Evolutionary conservation across 352 stramenopile genomes (phyloP).

Genomic region (Pythium monospermum): DNA sequence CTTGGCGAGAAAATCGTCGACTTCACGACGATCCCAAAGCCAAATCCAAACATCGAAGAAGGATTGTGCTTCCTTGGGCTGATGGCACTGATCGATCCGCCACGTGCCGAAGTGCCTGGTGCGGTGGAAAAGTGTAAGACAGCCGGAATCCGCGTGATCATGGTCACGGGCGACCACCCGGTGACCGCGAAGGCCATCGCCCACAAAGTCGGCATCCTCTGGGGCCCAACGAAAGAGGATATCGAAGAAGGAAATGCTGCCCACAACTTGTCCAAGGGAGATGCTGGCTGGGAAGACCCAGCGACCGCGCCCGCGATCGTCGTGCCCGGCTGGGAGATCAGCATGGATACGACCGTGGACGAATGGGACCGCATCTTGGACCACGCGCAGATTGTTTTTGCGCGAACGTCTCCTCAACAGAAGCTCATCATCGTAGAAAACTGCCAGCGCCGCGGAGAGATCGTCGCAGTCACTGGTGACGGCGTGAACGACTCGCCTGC

Average conservation of each 20-base stretch:
- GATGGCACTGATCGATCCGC: constrained; percentile 88
- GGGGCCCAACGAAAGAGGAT: constrained; percentile 78
- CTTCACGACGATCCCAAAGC: constrained; percentile 5
- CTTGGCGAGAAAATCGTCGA: constrained; percentile 24
- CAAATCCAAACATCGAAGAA: constrained; percentile 18
- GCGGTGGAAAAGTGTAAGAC: constrained; percentile 68
- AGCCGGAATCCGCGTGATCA: constrained; percentile 74
- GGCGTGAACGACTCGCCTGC: constrained; percentile 97
- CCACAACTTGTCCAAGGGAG: constrained; percentile 45
- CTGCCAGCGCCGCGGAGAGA: constrained; percentile 74
- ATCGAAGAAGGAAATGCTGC: constrained; percentile 74
- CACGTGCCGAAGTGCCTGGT: constrained; percentile 41
- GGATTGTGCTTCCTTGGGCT: constrained; percentile 74
- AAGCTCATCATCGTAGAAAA: constrained; percentile 95
- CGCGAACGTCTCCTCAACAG: constrained; percentile 91
- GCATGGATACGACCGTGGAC: constrained; percentile 62
- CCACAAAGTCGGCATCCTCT: constrained; percentile 92
- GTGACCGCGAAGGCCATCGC: constrained; percentile 83
- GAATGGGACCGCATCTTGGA: constrained; percentile 85
- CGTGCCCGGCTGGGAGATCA: constrained; percentile 80
- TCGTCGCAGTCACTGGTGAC: constrained; percentile 95
- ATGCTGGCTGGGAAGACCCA: constrained; percentile 71
- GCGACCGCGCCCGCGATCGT: constrained; percentile 74
- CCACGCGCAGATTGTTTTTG: constrained; percentile 93
- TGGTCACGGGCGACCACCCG: constrained; percentile 81